Conservation (phyloP, 176 grass and related monocot species). For the Sorghum bicolor region DNA sequence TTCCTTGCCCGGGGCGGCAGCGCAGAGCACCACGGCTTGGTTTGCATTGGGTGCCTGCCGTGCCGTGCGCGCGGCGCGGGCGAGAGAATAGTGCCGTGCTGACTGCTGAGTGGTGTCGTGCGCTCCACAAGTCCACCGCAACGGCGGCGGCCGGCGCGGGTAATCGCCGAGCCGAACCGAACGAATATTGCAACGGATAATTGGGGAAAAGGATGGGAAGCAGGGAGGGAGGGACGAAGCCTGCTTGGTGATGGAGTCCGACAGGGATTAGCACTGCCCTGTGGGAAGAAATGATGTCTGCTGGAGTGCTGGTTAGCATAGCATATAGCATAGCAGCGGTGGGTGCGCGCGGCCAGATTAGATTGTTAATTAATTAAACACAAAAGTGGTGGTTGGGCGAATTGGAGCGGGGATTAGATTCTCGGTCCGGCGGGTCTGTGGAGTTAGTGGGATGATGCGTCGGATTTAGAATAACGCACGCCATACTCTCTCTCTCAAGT, state of each 20-base stretch:
- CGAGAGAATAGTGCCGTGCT: too few relatives aligned
- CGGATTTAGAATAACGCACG: background rate
- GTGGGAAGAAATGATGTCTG: background rate
- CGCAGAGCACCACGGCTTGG: background rate
- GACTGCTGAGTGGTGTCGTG: too few relatives aligned
- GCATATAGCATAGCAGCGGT: background rate
- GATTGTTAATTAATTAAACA: background rate
- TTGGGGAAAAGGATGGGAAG: background rate
- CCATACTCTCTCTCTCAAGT: too few relatives aligned
- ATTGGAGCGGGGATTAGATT: conserved; percentile 11
- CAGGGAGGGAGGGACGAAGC: too few relatives aligned
- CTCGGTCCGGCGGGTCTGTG: background rate
- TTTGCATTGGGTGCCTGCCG: background rate
- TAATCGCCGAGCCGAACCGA: background rate
- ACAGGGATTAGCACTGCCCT: conserved; percentile 29
- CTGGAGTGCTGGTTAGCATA: too few relatives aligned
- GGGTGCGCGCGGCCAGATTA: background rate
- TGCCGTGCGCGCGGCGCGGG: background rate
- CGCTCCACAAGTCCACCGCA: background rate
- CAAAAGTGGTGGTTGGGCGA: conserved; percentile 5
- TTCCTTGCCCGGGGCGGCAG: background rate
- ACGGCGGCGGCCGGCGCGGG: background rate
- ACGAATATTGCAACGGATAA: background rate
- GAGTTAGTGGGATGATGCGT: background rate
- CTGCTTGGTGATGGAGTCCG: conserved; percentile 14